Evolutionary conservation across 2,329 filamentous ascomycete species (phyloP), one percentile per base, ranked within the genome.

Genomic region (Colletotrichum gloeosporioides): DNA sequence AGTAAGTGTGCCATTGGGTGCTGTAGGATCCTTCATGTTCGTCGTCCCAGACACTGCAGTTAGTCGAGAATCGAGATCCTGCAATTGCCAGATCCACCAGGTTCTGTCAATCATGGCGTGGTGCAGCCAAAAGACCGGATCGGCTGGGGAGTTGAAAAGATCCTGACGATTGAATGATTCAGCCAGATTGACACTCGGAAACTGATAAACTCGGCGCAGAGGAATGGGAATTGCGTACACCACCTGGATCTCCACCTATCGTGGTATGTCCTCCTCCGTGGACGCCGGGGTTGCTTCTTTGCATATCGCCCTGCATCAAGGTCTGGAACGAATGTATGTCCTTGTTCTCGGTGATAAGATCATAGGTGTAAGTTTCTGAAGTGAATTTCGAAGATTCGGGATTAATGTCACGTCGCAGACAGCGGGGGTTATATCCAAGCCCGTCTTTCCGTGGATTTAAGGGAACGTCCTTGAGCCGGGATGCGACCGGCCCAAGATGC

Each of bases 381-480:
- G 74, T 69, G 71, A 76, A 64, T 71, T 78, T 59, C 29, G 80
- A 79, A 9, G 82, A 80, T 55, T 83, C 78, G 79, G 83, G 83
- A 70, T 81, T 83, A 62, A 87, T 82, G 78, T 86, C 87, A 34
- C 87, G 85, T 36, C 84, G 83, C 61, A 89, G 81, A 80, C 87
- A 87, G 67, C 87, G 86, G 18, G 86, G 85, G 81, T 89, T 88
- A 78, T 86, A 84, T 62, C 82, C 84, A 53, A 85, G 81, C 15
- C 84, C 84, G 71, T 85, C 81, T 31, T 79, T 31, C 36, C 78
- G 80, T 1, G 84, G 82, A 69, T 85, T 84, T 22, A 59, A 31
- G 2, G 80, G 78, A 79, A 83, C 13, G 81, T 79, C 5, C 78
- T 83, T 78, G 53, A 80, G 69, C 18, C 77, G 73, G 4, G 80